Percentiles rank a stretch among this genome's conserved stretches.
Evolutionary conservation across 2,329 filamentous ascomycete species (phyloP).

Genomic region (Phoma herbarum): DNA sequence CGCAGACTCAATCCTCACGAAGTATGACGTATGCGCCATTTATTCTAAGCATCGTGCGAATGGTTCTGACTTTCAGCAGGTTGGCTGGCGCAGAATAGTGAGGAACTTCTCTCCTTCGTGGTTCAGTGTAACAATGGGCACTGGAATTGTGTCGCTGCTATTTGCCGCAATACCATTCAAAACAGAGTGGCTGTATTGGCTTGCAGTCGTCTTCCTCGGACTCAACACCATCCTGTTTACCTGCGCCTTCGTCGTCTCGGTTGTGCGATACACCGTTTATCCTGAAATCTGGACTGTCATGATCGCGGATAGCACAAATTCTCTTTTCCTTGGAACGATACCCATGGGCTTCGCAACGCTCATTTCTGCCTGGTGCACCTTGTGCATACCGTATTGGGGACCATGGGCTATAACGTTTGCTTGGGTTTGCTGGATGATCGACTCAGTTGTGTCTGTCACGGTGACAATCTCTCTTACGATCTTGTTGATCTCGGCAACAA

Average conservation of each 20-base stretch:
- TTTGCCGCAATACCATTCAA: slow-evolving; percentile 70
- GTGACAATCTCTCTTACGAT: slow-evolving; percentile 60
- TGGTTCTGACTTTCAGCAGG: slow-evolving; percentile 24
- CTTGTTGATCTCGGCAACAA: slow-evolving; percentile 60
- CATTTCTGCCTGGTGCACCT: slow-evolving; percentile 69
- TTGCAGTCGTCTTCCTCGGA: slow-evolving; percentile 68
- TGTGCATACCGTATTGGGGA: slow-evolving; percentile 70
- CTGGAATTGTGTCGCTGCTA: slow-evolving; percentile 71
- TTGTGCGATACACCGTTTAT: slow-evolving; percentile 70
- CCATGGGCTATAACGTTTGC: slow-evolving; percentile 59
- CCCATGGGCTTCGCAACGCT: slow-evolving; percentile 76
- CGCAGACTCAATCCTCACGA: slow-evolving; percentile 23
- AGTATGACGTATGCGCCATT: slow-evolving; percentile 43
- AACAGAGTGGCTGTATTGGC: slow-evolving; percentile 64
- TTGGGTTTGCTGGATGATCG: slow-evolving; percentile 62
- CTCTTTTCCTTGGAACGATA: slow-evolving; percentile 72
- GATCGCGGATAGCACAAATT: slow-evolving; percentile 72
- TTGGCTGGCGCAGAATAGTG: slow-evolving; percentile 49
- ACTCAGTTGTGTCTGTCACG: slow-evolving; percentile 55
- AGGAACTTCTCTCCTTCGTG: slow-evolving; percentile 51
- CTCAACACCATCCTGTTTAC: slow-evolving; percentile 68
- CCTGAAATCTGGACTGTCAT: slow-evolving; percentile 71
- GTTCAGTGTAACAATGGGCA: slow-evolving; percentile 64
- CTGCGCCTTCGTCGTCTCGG: slow-evolving; percentile 62
- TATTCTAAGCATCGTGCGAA: too few relatives aligned